Percentiles rank a stretch among this genome's conserved stretches.
Conservation (phyloP, 2,329 filamentous ascomycete species). For the Dactylellina cionopaga region DNA sequence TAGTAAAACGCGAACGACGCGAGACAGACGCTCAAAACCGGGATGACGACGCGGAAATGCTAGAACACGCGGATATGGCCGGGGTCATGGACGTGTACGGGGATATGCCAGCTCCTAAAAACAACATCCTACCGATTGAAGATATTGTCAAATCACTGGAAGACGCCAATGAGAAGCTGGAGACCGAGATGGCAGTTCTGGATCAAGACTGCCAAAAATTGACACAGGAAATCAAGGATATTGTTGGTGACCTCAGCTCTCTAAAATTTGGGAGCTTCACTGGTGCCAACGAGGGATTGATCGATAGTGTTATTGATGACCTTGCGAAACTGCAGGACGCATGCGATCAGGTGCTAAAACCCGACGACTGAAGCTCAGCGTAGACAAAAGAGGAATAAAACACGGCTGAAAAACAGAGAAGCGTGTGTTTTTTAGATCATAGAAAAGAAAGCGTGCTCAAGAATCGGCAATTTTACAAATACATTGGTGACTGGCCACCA, state of each 20-base stretch:
- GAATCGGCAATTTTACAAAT: no score
- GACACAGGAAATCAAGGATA: conserved; percentile 71
- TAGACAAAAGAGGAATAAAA: not conserved
- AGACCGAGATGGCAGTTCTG: conserved; percentile 73
- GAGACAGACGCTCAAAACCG: conserved; percentile 68
- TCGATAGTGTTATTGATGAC: conserved; percentile 72
- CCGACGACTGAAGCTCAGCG: conserved; percentile 16
- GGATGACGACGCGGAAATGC: conserved; percentile 68
- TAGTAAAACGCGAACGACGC: conserved; percentile 65
- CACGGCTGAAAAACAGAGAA: not conserved
- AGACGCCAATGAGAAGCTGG: conserved; percentile 71
- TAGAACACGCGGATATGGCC: conserved; percentile 73
- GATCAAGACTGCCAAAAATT: conserved; percentile 71
- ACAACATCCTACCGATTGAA: conserved; percentile 28
- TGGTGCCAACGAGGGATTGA: conserved; percentile 66
- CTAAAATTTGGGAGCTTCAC: conserved; percentile 82
- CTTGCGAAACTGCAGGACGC: conserved; percentile 72
- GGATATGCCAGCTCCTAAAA: conserved; percentile 17
- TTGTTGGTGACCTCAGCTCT: conserved; percentile 79
- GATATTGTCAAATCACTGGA: conserved; percentile 67
- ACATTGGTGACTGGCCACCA: no score
- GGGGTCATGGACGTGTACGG: conserved; percentile 64
- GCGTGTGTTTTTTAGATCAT: no score
- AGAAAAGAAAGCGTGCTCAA: conserved; percentile 8
- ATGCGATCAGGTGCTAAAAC: conserved; percentile 64